These are phyloP conservation scores for Gonapodya sp. DNA, from an alignment of 192 early-diverging fungal genomes.

Conservation along the genomic window DNA sequence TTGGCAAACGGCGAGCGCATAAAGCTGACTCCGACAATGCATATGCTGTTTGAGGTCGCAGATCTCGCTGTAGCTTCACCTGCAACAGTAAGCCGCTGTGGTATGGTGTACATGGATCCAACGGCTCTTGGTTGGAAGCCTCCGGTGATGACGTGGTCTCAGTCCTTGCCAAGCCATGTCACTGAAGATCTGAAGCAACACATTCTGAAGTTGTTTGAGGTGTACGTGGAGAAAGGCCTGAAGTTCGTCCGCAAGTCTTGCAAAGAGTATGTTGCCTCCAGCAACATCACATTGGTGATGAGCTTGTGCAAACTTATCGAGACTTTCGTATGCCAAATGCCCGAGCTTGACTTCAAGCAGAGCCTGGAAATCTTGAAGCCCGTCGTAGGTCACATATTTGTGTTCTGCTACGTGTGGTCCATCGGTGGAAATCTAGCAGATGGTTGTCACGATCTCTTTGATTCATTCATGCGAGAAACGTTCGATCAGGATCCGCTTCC, in stretches of 20 bases:
- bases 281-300: conserved; percentile 51
- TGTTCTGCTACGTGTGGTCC: conserved; percentile 55
- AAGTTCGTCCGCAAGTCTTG: conserved; percentile 41
- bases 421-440: conserved; percentile 54
- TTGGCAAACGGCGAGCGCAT: conserved; percentile 55
- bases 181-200: conserved; percentile 43
- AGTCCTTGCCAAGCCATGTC: conserved; percentile 44
- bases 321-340: conserved; percentile 41
- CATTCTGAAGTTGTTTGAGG: conserved; percentile 45
- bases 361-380: conserved; percentile 46
- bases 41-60: conserved; percentile 54
- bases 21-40: conserved; percentile 51
- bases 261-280: conserved; percentile 48
- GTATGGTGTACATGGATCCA: conserved; percentile 52
- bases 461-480: conserved; percentile 46
- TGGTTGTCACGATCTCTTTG: conserved; percentile 46
- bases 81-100: conserved; percentile 55
- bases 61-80: conserved; percentile 58
- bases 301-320: conserved; percentile 52
- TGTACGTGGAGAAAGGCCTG: conserved; percentile 44
- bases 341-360: conserved; percentile 53
- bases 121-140: conserved; percentile 58
- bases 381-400: conserved; percentile 45
- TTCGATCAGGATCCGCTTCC: conserved; percentile 27
- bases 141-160: conserved; percentile 53